Conservation (phyloP, 192 early-diverging fungal genomes). For the Backusella liffmaniae region DNA sequence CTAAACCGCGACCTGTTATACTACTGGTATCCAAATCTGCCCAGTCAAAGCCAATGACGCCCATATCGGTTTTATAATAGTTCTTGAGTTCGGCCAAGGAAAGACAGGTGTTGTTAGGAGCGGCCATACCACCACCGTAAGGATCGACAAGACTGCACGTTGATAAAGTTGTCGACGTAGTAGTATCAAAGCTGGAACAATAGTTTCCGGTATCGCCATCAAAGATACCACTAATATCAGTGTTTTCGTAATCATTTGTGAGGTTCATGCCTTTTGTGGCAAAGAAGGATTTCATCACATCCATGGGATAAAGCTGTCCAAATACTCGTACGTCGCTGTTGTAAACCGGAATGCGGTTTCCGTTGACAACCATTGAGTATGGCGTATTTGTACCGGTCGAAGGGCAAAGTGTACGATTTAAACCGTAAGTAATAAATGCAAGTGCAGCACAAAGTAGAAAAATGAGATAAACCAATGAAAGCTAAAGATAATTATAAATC, state of each 20-base stretch:
- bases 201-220: conserved; percentile 23
- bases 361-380: conserved; percentile 20
- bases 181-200: conserved; percentile 11
- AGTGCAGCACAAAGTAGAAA: conserved; percentile 29
- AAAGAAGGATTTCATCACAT: conserved; percentile 24
- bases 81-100: conserved; percentile 16
- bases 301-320: conserved; percentile 32
- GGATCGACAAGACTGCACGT: conserved; percentile 21
- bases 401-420: conserved; percentile 37
- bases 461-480: conserved; percentile 40
- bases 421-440: conserved; percentile 48
- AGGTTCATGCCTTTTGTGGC: conserved; percentile 17
- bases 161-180: not conserved
- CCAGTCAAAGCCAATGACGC: conserved; percentile 33
- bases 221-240: conserved; percentile 34
- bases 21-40: conserved; percentile 26
- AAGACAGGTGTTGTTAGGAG: conserved; percentile 22
- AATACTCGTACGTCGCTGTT: conserved; percentile 29
- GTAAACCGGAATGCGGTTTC: conserved; percentile 15
- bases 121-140: conserved; percentile 26
- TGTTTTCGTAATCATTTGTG: conserved; percentile 30
- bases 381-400: conserved; percentile 6
- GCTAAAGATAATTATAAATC: conserved; percentile 14
- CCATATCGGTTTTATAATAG: not conserved
- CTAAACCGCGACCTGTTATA: conserved; percentile 3